Evolutionary conservation across 306 rosid genomes (phyloP).

Genomic region (Fragaria ananassa): DNA sequence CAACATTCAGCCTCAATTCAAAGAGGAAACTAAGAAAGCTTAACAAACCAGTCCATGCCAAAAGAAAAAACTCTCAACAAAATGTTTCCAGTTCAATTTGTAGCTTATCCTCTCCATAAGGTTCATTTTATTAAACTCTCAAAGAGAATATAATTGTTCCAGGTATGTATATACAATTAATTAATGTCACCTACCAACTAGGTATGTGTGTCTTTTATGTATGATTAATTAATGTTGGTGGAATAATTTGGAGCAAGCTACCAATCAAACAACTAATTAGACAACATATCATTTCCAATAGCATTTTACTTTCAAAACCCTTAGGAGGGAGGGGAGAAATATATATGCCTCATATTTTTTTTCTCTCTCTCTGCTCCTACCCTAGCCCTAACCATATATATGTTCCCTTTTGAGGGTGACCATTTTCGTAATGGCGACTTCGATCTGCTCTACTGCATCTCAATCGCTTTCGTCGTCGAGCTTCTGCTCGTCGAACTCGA

Average conservation of each 20-base stretch:
- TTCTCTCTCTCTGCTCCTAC: too few relatives aligned
- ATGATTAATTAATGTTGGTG: neutral
- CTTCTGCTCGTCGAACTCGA: neutral
- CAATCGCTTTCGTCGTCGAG: neutral
- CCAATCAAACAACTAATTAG: neutral
- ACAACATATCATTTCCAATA: neutral
- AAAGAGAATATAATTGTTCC: neutral
- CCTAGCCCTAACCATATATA: too few relatives aligned
- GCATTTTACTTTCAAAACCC: neutral
- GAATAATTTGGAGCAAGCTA: neutral
- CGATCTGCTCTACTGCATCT: neutral
- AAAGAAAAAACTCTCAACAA: too few relatives aligned
- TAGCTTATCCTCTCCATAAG: neutral
- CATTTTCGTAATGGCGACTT: neutral
- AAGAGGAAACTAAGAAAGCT: too few relatives aligned
- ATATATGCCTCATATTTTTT: too few relatives aligned
- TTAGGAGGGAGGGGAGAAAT: neutral
- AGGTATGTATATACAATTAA: neutral
- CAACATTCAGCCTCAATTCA: too few relatives aligned
- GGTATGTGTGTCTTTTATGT: neutral
- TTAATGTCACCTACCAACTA: conserved; percentile 25
- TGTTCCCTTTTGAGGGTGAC: neutral
- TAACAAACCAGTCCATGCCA: too few relatives aligned
- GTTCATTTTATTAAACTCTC: neutral
- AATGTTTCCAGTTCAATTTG: too few relatives aligned